Percentiles rank a stretch among this genome's conserved stretches.
These are phyloP conservation scores for Vachellia pachyceras DNA, from an alignment of 306 rosid genomes.

Conservation along the genomic window DNA sequence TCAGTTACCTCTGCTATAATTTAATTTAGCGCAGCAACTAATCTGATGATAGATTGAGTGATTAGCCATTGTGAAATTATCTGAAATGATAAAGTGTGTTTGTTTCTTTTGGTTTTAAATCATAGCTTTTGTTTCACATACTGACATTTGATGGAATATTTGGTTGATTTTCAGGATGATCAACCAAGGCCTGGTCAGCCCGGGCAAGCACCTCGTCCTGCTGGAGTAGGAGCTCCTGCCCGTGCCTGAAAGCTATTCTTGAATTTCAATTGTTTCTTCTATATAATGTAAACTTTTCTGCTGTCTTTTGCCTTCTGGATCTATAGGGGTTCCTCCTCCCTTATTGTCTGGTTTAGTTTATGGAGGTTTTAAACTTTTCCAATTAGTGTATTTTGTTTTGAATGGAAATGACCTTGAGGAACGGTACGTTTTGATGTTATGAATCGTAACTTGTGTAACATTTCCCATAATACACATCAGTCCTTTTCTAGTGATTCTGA, in stretches of 20 bases:
- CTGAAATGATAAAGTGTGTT: not conserved
- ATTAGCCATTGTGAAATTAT: not conserved
- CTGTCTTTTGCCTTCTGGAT: conserved; percentile 3
- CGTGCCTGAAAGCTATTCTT: conserved; percentile 45
- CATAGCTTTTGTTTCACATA: not conserved
- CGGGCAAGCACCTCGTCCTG: conserved; percentile 73
- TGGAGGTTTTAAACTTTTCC: not conserved
- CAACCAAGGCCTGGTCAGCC: conserved; percentile 74
- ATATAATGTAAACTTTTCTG: not conserved
- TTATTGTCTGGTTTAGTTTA: not conserved
- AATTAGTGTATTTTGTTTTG: conserved; percentile 15
- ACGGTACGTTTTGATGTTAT: not conserved
- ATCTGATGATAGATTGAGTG: not conserved
- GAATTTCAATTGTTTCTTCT: conserved; percentile 5
- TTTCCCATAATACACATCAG: not conserved
- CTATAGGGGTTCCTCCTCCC: not conserved
- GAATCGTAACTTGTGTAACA: too few species aligned
- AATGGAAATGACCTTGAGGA: conserved; percentile 3
- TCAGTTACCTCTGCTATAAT: not conserved
- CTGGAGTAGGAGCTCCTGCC: conserved; percentile 54
- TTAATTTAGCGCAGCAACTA: not conserved
- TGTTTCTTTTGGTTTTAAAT: not conserved
- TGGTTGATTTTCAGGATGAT: conserved; percentile 59
- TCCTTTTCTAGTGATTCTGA: not conserved
- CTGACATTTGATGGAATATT: conserved; percentile 7